These are phyloP conservation scores for Yarrowia porcina DNA, from an alignment of 805 yeast species.

Conservation along the genomic window DNA sequence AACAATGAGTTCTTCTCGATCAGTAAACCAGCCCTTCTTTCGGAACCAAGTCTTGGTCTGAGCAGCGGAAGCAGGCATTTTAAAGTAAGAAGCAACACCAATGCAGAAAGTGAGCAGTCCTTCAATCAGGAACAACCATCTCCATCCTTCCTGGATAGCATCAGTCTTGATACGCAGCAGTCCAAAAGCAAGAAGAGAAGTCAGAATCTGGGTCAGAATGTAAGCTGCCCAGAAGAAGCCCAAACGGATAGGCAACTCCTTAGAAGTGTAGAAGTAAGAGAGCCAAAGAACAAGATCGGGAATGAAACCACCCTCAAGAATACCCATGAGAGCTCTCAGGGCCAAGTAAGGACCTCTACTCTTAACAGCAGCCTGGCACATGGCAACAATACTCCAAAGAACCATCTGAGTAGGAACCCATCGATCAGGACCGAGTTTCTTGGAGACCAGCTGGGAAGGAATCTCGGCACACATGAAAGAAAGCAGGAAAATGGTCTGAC, in stretches of 20 bases:
- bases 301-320: constrained; percentile 67
- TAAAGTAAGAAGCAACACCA: constrained; percentile 47
- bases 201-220: constrained; percentile 46
- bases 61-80: constrained; percentile 55
- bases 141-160: constrained; percentile 49
- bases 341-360: constrained; percentile 45
- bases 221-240: constrained; percentile 59
- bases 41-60: constrained; percentile 51
- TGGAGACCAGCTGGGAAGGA: constrained; percentile 65
- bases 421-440: constrained; percentile 59
- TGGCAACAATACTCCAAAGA: constrained; percentile 56
- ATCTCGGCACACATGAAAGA: constrained; percentile 59
- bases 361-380: constrained; percentile 48
- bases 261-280: constrained; percentile 60
- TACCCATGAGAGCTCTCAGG: constrained; percentile 53
- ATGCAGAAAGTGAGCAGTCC: constrained; percentile 54
- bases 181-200: constrained; percentile 54
- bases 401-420: constrained; percentile 62
- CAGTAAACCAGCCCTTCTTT: constrained; percentile 53
- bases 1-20: constrained; percentile 54
- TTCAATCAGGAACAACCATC: constrained; percentile 63
- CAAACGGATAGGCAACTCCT: constrained; percentile 56
- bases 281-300: constrained; percentile 63
- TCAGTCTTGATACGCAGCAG: constrained; percentile 43
- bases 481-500: constrained; percentile 54